Evolutionary conservation across 2,329 filamentous ascomycete genomes (phyloP).

Genomic region (Ceratocystis variospora): DNA sequence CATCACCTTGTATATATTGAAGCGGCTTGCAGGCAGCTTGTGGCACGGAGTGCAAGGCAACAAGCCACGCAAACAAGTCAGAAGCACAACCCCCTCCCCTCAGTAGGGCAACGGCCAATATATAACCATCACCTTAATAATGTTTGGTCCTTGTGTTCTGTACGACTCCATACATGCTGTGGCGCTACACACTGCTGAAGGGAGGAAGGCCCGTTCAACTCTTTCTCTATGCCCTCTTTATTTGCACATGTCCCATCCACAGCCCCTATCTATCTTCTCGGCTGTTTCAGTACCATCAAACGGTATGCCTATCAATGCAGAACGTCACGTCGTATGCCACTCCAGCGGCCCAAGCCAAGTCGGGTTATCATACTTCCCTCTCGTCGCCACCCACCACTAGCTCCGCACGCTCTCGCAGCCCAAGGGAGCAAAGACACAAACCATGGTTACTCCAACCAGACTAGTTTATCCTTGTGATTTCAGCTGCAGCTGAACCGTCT

Average conservation of each 20-base stretch:
- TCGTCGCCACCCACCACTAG: background rate
- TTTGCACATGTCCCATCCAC: background rate
- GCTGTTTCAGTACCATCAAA: background rate
- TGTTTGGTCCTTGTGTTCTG: background rate
- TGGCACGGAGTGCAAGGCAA: background rate
- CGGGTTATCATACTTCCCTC: background rate
- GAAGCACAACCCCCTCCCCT: background rate
- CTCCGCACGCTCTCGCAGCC: background rate
- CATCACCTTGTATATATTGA: no score
- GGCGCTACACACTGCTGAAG: background rate
- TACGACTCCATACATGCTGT: background rate
- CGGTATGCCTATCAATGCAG: no score
- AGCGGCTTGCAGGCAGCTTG: no score
- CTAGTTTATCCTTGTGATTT: background rate
- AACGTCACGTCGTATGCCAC: no score
- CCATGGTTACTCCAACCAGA: background rate
- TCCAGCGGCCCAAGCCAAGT: background rate
- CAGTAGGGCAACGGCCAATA: background rate
- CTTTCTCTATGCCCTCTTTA: background rate
- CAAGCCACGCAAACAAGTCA: background rate
- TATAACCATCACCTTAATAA: background rate
- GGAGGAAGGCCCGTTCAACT: background rate
- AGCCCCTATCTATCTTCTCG: background rate
- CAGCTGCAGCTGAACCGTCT: background rate
- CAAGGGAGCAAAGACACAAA: background rate